A percentile compares a stretch with the other conserved stretches of the same genome.
Evolutionary conservation across 495 filamentous ascomycete genomes (phyloP).

Genomic region (Poronia punctata): DNA sequence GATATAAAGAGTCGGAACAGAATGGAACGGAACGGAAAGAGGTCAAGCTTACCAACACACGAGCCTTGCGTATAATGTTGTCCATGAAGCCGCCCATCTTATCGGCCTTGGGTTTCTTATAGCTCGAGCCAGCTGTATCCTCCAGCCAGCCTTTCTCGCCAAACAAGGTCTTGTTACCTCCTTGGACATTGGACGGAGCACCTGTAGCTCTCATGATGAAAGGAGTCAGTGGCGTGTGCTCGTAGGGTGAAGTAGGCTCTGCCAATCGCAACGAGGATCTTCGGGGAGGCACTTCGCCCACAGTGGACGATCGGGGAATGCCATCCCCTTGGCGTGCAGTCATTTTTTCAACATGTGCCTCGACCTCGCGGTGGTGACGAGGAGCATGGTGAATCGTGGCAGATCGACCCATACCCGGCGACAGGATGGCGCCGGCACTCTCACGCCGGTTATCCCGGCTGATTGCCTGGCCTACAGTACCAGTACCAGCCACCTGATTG

Average conservation of each 20-base stretch:
- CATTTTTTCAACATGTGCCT: no score
- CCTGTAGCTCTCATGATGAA: constrained; percentile 10
- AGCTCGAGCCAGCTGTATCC: constrained; percentile 22
- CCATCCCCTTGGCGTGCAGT: no score
- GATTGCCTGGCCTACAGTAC: no score
- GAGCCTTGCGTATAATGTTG: constrained; percentile 34
- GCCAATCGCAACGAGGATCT: not conserved
- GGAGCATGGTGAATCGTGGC: no score
- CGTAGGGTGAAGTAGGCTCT: constrained; percentile 10
- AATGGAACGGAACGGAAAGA: not conserved
- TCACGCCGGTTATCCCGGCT: no score
- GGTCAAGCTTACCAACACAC: constrained; percentile 31
- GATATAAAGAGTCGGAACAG: not conserved
- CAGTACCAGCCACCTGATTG: no score
- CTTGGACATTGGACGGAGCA: constrained; percentile 1
- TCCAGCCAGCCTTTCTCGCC: constrained; percentile 44
- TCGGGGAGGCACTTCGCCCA: not conserved
- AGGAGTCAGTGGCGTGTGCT: constrained; percentile 20
- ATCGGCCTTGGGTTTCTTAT: constrained; percentile 12
- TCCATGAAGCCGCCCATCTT: constrained; percentile 29
- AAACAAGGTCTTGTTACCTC: constrained; percentile 31
- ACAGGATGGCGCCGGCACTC: no score
- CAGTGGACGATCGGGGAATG: no score
- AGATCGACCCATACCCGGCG: no score
- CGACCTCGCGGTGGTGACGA: not conserved